Percentiles rank a stretch among this genome's conserved stretches.
phyloP scores from a whole-genome alignment of 2,329 filamentous ascomycete species.

The Westerdykella sp. region DNA sequence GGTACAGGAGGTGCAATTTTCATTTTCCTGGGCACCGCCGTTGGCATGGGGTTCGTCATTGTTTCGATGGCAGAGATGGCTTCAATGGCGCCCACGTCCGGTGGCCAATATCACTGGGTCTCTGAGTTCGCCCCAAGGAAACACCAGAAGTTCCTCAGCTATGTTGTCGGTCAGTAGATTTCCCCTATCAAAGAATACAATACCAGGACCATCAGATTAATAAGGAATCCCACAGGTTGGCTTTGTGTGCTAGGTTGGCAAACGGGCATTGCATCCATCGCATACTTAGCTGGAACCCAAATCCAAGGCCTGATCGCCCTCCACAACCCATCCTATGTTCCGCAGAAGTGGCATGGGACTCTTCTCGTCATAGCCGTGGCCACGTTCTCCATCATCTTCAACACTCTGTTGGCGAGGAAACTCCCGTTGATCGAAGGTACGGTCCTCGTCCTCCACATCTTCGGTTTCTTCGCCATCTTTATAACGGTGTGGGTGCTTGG shows the following conservation, averaged over 20 bases:
- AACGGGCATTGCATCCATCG: conserved; percentile 27
- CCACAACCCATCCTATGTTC: conserved; percentile 35
- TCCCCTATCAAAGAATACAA: not conserved
- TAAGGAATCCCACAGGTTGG: conserved; percentile 29
- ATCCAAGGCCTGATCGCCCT: conserved; percentile 34
- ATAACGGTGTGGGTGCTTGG: conserved; percentile 26
- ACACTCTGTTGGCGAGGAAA: conserved; percentile 40
- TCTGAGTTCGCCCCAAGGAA: conserved; percentile 12
- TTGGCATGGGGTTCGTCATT: conserved; percentile 31
- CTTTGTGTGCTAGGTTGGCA: conserved; percentile 40
- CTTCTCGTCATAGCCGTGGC: conserved; percentile 44
- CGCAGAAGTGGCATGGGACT: conserved; percentile 46
- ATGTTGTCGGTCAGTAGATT: conserved; percentile 13
- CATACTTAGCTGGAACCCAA: conserved; percentile 25
- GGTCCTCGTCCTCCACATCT: conserved; percentile 44
- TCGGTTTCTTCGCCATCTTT: conserved; percentile 47
- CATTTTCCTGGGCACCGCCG: conserved; percentile 26
- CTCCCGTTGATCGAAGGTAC: conserved; percentile 45
- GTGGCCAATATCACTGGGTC: conserved; percentile 19
- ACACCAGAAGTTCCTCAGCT: conserved; percentile 34
- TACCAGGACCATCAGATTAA: not conserved
- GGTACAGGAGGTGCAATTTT: conserved; percentile 32
- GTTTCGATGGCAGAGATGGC: conserved; percentile 27
- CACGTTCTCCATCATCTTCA: conserved; percentile 37
- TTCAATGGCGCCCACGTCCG: conserved; percentile 20